Evolutionary conservation across 306 rosid genomes (phyloP), one percentile per base, ranked within the genome.

Genomic region (Malus fusca): DNA sequence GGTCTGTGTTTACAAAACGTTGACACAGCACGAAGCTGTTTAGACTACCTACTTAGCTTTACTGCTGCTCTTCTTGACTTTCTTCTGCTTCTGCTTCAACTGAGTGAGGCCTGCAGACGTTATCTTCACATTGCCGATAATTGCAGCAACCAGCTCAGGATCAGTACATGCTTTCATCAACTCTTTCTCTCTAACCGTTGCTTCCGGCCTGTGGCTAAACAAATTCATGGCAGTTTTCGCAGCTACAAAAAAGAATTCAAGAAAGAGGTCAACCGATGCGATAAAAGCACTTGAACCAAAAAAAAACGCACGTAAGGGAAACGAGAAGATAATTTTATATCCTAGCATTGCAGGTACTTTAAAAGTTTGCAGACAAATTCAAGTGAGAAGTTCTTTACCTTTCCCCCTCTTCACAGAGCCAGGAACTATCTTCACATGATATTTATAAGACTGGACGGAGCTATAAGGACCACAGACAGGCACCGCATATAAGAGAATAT

Each of bases 131-230:
- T 95, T 95, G 68, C 99, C 96, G 33, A 95, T 70, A 72, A 95
- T 85, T 59, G 99, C 88, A 10, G 97, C 93, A 25, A 90, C 92
- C 48, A 92, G 81, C 80, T 95, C 97, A 23, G 99, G 92, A 84
- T 92, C 99, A 9, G 97, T 95, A 79, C 97, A 95, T 18, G 99
- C 99, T 81, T 95, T 95, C 89, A 92, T 92, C 86, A 92, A 83
- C 83, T 95, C 99, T 78, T 92, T 90, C 88, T 95, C 99, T 78
- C 97, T 89, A 59, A 3, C 80, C 33, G 97, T 86, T 67, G 97
- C 85, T 68, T 95, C 97, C 1, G 90, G 89, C 91, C 81, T 95
- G 87, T 95, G 99, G 86, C 97, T 89, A 88, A 95, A 95, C 79
- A 95, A 74, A 83, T 89, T 95, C 96, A 92, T 87, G 55, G 97